Evolutionary conservation across 371 early-diverging fungal species (phyloP), one percentile per base, ranked within the genome.

Genomic region (Rhizopus arrhizus): DNA sequence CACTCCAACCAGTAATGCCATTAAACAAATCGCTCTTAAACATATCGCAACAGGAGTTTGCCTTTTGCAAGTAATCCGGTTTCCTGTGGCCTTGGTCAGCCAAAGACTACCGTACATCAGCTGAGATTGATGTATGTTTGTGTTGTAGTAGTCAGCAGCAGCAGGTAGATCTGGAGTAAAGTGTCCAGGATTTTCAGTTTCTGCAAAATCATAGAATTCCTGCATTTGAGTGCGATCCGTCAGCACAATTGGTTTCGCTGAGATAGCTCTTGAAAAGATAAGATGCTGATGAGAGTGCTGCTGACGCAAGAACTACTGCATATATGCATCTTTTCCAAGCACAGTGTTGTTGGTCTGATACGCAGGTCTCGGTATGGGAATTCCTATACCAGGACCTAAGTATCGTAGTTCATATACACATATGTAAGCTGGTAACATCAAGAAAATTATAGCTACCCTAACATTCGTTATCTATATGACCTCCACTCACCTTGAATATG

Each of bases 101-200:
- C 87, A 86, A 8, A 82, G 68, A 3, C 81, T 77, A n/a, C 78
- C 83, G 69, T 74, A 84, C 0, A 75, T 68, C 3, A 85, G 67
- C 50, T 85, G 84, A 53, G 75, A 82, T 28, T 68, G 60, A 56
- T 69, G 84, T 13, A 59, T 65, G n/a, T 69, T 74, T 5, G 84
- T 80, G 5, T 70, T 60, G 49, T 87, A 87, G 51, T 71, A 76
- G n/a, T 66, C 74, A 2, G 53, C 29, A 3, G 61, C 70, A 1
- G 74, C 81, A 13, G 80, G 70, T 6, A 85, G 76, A 74, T 2
- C 45, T 48, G 29, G 75, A 71, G 47, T 84, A 82, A 9, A 67
- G 68, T 28, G 68, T 72, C 55, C 72, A 74, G 15, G 80, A 75
- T 31, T 54, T 5, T 77, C 72, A 15, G 75, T 69, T 34, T 65